Evolutionary conservation across 768 basidiomycete species (phyloP), one percentile per base, ranked within the genome.

Genomic region (Boletus rubropictus): DNA sequence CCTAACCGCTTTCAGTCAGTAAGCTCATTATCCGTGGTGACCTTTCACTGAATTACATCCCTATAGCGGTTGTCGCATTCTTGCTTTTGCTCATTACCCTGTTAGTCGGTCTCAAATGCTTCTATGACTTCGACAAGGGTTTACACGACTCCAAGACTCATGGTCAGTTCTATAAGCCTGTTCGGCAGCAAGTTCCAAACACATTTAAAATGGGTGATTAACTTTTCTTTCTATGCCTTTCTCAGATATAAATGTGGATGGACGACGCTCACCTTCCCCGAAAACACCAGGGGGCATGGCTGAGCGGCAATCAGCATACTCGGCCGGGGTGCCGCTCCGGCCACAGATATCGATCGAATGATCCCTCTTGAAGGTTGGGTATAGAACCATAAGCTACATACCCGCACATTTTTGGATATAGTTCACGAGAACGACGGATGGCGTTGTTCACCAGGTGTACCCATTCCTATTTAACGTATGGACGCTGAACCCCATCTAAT

Each of bases 61-160:
- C 17, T 8, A 28, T 52, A 92, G 89, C 86, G 20, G 77, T 89
- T 51, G 74, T 83, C 43, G 80, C 89, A 1, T 88, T 91, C 67
- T 44, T 91, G 14, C 72, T 91, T 36, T 65, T 91, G 24, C 75
- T 89, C 46, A 63, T 72, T n/a, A 87, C 86, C 10, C 89, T 92
- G 58, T 75, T 69, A 11, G 76, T 91, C 22, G 89, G 89, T 18
- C 61, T 90, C 18, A 80, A 82, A 42, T 92, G 89, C 63, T 86
- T 87, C 71, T 62, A 73, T 24, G 89, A 91, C 70, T 92, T 92
- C 58, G 83, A 86, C 65, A 79, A 79, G 61, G 89, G 90, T n/a
- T 69, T 92, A 17, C 71, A 75, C 45, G 66, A 75, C 14, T 82
- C 87, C 40, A 92, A 92, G 72, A 73, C 77, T 52, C 76, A 82